Percentiles rank a stretch among this genome's conserved stretches.
phyloP scores from a whole-genome alignment of 352 stramenopile species.

The Phytophthora pluvialis region DNA sequence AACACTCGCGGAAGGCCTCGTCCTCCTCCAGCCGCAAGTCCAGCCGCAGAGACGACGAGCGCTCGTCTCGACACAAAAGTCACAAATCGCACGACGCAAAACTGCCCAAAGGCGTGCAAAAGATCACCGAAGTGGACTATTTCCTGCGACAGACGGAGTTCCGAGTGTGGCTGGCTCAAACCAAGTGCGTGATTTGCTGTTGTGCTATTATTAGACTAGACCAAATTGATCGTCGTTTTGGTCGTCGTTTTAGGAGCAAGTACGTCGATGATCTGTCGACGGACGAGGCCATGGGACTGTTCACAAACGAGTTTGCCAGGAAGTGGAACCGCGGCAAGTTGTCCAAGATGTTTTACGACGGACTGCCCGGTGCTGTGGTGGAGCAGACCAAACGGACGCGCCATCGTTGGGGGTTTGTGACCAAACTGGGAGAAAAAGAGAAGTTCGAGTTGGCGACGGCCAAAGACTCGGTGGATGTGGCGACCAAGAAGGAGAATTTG shows the following conservation, averaged over 20 bases:
- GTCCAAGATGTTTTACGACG: conserved; percentile 68
- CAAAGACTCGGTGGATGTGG: conserved; percentile 76
- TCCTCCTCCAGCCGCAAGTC: conserved; percentile 29
- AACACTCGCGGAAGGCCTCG: conserved; percentile 21
- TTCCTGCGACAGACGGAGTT: conserved; percentile 75
- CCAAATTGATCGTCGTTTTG: conserved; percentile 8
- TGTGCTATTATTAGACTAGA: conserved; percentile 5
- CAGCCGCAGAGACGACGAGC: conserved; percentile 40
- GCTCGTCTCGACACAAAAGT: conserved; percentile 25
- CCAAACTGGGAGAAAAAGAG: conserved; percentile 66
- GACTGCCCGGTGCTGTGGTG: conserved; percentile 66
- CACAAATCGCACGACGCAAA: conserved; percentile 30
- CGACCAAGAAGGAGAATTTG: conserved; percentile 63
- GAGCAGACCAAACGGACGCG: conserved; percentile 73
- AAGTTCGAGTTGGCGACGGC: conserved; percentile 60
- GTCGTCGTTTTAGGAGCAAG: conserved; percentile 39
- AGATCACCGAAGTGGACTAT: conserved; percentile 69
- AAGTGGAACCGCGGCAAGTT: conserved; percentile 73
- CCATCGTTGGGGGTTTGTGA: conserved; percentile 72
- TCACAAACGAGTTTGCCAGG: conserved; percentile 60
- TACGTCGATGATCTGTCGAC: conserved; percentile 81
- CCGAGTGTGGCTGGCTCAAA: conserved; percentile 71
- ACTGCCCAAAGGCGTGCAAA: conserved; percentile 30
- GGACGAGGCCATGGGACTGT: conserved; percentile 56
- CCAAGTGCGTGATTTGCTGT: conserved; percentile 37